Conservation (phyloP, 2,329 filamentous ascomycete genomes). For the Trichoderma citrinoviride region DNA sequence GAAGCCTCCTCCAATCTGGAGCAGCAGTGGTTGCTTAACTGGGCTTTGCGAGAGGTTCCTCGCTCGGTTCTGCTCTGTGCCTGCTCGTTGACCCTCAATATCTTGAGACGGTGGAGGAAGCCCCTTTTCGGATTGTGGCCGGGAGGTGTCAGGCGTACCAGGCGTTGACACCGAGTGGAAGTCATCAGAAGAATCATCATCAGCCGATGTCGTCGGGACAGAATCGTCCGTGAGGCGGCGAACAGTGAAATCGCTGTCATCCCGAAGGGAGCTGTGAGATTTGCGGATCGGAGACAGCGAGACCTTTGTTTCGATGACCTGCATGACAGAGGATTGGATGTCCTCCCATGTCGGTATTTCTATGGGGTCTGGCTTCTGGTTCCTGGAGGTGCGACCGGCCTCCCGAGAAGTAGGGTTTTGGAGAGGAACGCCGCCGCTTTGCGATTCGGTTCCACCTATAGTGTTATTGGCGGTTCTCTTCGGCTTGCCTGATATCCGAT, state of each 20-base stretch:
- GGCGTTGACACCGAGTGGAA: conserved; percentile 36
- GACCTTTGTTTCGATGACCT: conserved; percentile 24
- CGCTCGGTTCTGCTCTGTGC: conserved; percentile 1
- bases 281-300: conserved; percentile 22
- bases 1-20: background rate
- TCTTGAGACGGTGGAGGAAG: conserved; percentile 26
- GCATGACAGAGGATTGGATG: conserved; percentile 25
- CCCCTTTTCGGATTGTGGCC: conserved; percentile 41
- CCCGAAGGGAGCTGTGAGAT: conserved; percentile 15
- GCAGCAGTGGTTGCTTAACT: background rate
- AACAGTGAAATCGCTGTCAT: conserved; percentile 22
- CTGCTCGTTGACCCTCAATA: conserved; percentile 10
- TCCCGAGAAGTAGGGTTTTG: background rate
- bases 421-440: conserved; percentile 10
- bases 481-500: background rate
- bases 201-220: conserved; percentile 35
- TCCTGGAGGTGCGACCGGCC: background rate
- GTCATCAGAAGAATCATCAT: conserved; percentile 41
- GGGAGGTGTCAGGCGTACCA: conserved; percentile 42
- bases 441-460: background rate
- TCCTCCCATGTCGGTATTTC: conserved; percentile 25
- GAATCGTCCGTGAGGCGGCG: conserved; percentile 14
- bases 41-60: conserved; percentile 14
- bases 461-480: background rate
- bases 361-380: conserved; percentile 11